Evolutionary conservation across 2,329 filamentous ascomycete genomes (phyloP).

Genomic region (Akanthomyces lecanii): DNA sequence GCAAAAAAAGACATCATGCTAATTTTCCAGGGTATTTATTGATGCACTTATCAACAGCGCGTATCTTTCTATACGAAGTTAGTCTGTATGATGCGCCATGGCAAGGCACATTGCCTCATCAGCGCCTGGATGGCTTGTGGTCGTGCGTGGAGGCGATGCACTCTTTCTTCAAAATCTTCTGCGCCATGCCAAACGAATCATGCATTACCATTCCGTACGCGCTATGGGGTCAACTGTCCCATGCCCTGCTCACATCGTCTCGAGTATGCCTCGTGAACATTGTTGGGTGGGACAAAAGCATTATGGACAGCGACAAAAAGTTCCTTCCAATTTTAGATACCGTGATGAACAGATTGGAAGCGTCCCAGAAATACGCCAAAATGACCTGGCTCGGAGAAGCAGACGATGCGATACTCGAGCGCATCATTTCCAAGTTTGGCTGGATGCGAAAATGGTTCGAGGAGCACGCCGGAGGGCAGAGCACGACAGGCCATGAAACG

Average conservation of each 20-base stretch:
- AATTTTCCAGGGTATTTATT: not conserved
- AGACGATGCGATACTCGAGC: slow-evolving; percentile 1
- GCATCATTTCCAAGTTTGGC: slow-evolving; percentile 8
- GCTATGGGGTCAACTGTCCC: slow-evolving; percentile 13
- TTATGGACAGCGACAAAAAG: slow-evolving; percentile 4
- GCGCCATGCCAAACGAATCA: not conserved
- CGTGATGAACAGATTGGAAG: not conserved
- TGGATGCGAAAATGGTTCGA: slow-evolving; percentile 14
- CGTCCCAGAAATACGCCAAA: not conserved
- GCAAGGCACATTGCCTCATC: not conserved
- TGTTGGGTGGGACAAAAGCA: slow-evolving; percentile 1
- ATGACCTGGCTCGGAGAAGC: not conserved
- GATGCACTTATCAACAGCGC: slow-evolving; percentile 6
- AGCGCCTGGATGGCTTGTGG: slow-evolving; percentile 1
- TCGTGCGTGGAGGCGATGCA: slow-evolving; percentile 2
- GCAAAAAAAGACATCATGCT: no score
- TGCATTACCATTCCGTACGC: slow-evolving; percentile 5
- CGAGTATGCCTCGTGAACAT: slow-evolving; percentile 7
- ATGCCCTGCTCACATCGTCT: slow-evolving; percentile 7
- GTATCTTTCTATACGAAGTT: slow-evolving; percentile 13
- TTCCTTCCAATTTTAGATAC: not conserved
- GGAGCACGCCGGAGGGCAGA: not conserved
- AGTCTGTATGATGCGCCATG: slow-evolving; percentile 9
- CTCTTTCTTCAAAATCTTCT: slow-evolving; percentile 3
- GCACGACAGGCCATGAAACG: not conserved